Evolutionary conservation across 1,284 basidiomycete species (phyloP).

Genomic region (Pyrrhoderma noxium): DNA sequence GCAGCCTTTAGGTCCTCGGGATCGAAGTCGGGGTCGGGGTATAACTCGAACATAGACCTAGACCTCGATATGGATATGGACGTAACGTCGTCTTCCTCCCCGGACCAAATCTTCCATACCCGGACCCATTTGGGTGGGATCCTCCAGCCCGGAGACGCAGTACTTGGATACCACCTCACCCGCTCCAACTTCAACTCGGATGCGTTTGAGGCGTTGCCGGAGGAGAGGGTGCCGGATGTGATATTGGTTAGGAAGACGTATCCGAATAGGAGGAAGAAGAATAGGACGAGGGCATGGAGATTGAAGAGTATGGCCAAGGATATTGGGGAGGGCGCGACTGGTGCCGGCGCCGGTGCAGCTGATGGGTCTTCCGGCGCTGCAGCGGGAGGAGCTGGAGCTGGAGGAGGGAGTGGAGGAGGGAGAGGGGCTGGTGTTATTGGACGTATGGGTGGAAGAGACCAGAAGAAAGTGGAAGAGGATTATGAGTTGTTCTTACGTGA

Average conservation of each 20-base stretch:
- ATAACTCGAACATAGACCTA: too few relatives aligned
- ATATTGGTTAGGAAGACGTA: conserved; percentile 95
- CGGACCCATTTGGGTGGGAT: conserved; percentile 94
- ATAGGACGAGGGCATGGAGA: conserved; percentile 79
- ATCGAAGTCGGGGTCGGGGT: conserved; percentile 30
- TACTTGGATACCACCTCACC: conserved; percentile 84
- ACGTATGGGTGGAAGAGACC: conserved; percentile 83
- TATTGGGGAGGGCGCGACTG: conserved; percentile 72
- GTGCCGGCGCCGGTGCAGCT: conserved; percentile 56
- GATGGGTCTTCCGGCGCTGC: background rate
- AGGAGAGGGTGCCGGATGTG: conserved; percentile 66
- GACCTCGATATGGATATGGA: conserved; percentile 52
- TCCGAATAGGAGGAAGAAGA: conserved; percentile 91
- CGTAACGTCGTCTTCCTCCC: too few relatives aligned
- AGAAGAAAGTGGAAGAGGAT: conserved; percentile 92
- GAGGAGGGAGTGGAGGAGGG: conserved; percentile 13
- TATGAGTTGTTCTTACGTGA: conserved; percentile 96
- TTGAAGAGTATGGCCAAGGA: conserved; percentile 94
- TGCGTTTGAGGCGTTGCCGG: conserved; percentile 42
- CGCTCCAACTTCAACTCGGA: conserved; percentile 92
- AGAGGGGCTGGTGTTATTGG: conserved; percentile 80
- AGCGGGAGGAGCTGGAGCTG: background rate
- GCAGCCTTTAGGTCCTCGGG: conserved; percentile 62
- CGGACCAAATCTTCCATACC: conserved; percentile 88
- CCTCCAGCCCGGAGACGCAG: conserved; percentile 92